Percentiles rank a stretch among this genome's conserved stretches.
These are phyloP conservation scores for Clathrus columnatus DNA, from an alignment of 768 basidiomycete genomes.

Conservation along the genomic window DNA sequence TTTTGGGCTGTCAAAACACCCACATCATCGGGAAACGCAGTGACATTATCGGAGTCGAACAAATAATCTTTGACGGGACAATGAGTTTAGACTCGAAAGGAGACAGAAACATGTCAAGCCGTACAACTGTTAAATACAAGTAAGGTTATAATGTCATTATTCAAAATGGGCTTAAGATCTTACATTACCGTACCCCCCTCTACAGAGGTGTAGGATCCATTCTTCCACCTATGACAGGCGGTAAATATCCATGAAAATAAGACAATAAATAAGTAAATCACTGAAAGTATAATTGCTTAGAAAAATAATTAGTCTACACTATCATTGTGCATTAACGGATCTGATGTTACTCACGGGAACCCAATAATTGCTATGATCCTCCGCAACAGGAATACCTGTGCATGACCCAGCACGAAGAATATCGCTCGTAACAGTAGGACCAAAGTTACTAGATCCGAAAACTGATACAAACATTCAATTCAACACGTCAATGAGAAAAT, in stretches of 20 bases:
- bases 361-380: slow-evolving; percentile 50
- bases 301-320: too few species aligned
- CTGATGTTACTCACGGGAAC: slow-evolving; percentile 20
- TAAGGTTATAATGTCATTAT: background rate
- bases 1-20: slow-evolving; percentile 26
- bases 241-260: background rate
- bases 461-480: slow-evolving; percentile 22
- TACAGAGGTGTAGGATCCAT: background rate
- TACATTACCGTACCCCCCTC: background rate
- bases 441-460: slow-evolving; percentile 46
- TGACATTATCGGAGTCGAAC: background rate
- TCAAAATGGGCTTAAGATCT: background rate
- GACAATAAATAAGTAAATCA: background rate
- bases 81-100: background rate
- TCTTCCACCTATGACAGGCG: background rate
- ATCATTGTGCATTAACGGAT: too few species aligned
- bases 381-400: slow-evolving; percentile 42
- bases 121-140: background rate
- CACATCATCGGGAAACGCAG: slow-evolving; percentile 47
- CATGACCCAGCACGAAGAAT: slow-evolving; percentile 38
- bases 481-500: background rate
- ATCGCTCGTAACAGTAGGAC: slow-evolving; percentile 32
- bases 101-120: background rate
- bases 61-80: background rate
- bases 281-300: too few species aligned